Base-by-base conservation (phyloP, 2,329 filamentous ascomycete species). In the Colletotrichum neosansevieriae region DNA sequence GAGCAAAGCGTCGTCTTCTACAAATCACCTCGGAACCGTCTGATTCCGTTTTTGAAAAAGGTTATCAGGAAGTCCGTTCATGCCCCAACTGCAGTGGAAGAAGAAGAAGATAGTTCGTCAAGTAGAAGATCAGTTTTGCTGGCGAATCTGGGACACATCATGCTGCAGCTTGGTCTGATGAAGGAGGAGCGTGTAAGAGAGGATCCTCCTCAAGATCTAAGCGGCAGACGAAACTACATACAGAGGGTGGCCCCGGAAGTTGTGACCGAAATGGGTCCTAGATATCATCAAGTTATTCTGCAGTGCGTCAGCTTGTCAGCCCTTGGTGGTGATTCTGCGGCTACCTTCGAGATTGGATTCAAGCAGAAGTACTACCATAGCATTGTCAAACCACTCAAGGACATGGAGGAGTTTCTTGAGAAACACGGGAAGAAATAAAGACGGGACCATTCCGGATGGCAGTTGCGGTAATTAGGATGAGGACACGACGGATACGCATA, bases 1-100 rank as follows among this genome's bases (percentile, higher is more conserved):
- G 51, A 21, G 13, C 7, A 56, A 3, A 40, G 51, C 36, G 29
- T 56, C 36, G 51, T 42, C 13, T 56, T 56, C n/a, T 56, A 56
- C 36, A 40, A 7, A 17, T 56, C 34, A 4, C 34, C 51, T 13
- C 34, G 17, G 17, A 19, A 56, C 9, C 34, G 13, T 9, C 29
- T 56, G 4, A 17, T 34, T 21, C 51, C 50, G 6, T 56, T 56
- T 17, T 32, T 42, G 6, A 32, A 56, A 24, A 40, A 15, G 19
- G 17, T 29, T 10, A 56, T 56, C 7, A 24, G 19, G 11, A 56
- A 56, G 34, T 11, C 34, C 10, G 36, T 15, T 3, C 36, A 21
- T 15, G 11, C 32, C 15, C 5, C n/a, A 6, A 36, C 15, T n/a
- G 51, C 19, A 21, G 11, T 42, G 3, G 36, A 40, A 9, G 51